Evolutionary conservation across 805 yeast species (phyloP), one percentile per base, ranked within the genome.

Genomic region (Lipomyces starkeyi): DNA sequence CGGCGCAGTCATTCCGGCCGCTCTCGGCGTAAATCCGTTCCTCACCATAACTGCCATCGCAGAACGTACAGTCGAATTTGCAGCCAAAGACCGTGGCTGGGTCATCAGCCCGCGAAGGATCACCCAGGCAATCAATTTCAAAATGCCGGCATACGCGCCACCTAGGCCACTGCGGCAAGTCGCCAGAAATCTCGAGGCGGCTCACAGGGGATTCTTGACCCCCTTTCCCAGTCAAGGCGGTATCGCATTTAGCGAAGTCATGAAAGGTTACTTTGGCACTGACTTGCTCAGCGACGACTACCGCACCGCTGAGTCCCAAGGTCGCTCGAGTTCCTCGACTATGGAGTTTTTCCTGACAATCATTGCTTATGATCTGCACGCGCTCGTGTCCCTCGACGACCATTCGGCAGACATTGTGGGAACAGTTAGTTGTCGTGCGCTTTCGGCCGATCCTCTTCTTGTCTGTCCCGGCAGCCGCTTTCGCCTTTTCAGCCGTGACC

Each of bases 371-470:
- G 49, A 43, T 11, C 9, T 43, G 20, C 49, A 17, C 1, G 20
- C 49, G 8, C 49, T 43, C 3, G 49, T 43, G 22, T 43, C 49
- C 8, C 49, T 43, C 49, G 49, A 43, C 6, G 49, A 43, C 22
- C 49, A 43, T n/a, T 43, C 49, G 22, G 49, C 49, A 5, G 49
- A 43, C 49, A 43, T 43, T 43, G 49, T n/a, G 0, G 49, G 49
- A 11, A 43, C 49, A 43, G 49, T 43, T n/a, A 43, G 49, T 43
- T 43, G 49, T 43, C 49, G 49, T 43, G 49, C 49, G 22, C 49
- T 43, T n/a, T 43, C 49, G 0, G 3, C 20, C 6, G 49, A 43
- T 17, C 49, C 49, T 17, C 49, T 43, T 43, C 49, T 43, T 43
- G 49, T 43, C 22, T 43, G 49, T 43, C n/a, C 5, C n/a, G 49